Evolutionary conservation across 352 stramenopile genomes (phyloP), one percentile per base, ranked within the genome.

Genomic region (Phytophthora hybrid): DNA sequence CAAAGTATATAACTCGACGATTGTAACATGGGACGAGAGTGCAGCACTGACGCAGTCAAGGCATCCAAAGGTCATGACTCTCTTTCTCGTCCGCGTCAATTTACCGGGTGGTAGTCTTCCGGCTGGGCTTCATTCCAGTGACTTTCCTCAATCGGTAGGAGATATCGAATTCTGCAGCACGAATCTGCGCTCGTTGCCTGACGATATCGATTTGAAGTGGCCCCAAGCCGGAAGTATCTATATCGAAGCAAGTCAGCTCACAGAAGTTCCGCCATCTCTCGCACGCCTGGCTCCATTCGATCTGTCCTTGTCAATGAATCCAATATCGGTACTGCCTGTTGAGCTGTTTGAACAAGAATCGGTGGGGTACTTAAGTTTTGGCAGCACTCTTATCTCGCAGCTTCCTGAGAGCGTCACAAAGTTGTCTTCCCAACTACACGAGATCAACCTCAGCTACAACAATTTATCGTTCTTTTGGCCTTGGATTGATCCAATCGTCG

Each of bases 181-280:
- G 16, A 84, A 83, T 56, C 64, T 90, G 14, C 70, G 54, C 0
- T 18, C 64, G 3, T 69, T 87, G 3, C 83, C 81, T 10, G 26
- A 66, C 4, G 59, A 85, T 47, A 44, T 90, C 9, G 65, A 84
- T 63, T 5, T 69, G 19, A 64, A 62, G 21, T 90, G 81, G 81
- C 41, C 70, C 31, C 37, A 69, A 16, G 31, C 41, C 4, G 69
- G 41, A 13, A 57, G 56, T n/a, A 64, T 76, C 19, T 71, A 73
- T n/a, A 61, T 76, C 14, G 69, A 76, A 51, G 51, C 47, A 39
- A 69, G 57, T 39, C 19, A 73, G 29, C 47, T 76, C 1, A n/a
- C 8, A 37, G 57, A 71, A 39, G 59, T 76, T 19, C 69, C 57
- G 4, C 19, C 16, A 21, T 64, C 63, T 21, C 47, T 76, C 11